Base-by-base conservation (phyloP, 2,329 filamentous ascomycete species). In the Ceratocystis cubensis region DNA sequence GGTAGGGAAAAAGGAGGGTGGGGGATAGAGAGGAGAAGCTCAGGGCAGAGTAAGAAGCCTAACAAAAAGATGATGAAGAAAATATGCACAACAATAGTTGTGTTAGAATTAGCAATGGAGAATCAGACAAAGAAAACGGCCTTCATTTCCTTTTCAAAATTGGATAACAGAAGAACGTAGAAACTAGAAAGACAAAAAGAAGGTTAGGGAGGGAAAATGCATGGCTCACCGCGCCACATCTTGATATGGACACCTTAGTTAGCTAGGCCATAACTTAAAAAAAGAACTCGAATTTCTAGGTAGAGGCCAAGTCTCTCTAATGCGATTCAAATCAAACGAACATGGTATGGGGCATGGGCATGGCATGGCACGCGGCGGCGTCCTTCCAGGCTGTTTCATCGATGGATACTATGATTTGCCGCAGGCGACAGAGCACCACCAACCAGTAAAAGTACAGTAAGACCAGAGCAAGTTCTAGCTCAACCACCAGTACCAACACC, bases 271-370 rank as follows among this genome's bases (percentile, higher is more conserved):
- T 37, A n/a, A 30, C 28, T 59, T 59, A 59, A 53, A 53, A 53
- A 64, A 50, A 22, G 20, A 53, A 53, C 56, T 8, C 15, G 56
- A 59, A 17, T 33, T 15, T 8, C 17, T 25, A 33, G 48, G 17
- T 22, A 61, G 22, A 45, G 64, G 37, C 30, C 41, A 66, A 28
- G 30, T 37, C 28, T 33, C 56, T 33, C 56, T n/a, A 59, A n/a
- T 37, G 28, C 28, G 33, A 59, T 33, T 33, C 56, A 59, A 33
- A 37, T 37, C 7, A 30, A 33, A 17, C 30, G 28, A 33, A 30
- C 48, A 53, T 25, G 56, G 13, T 25, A 30, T 28, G 53, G 53
- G 13, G 30, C 20, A 57, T 41, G 37, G 37, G 22, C 20, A 17
- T 15, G 20, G 50, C 50, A 25, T 56, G 25, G 50, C 50, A 25